Evolutionary conservation across 108 stramenopile species (phyloP).

Genomic region (Aurantiochytrium sp.): DNA sequence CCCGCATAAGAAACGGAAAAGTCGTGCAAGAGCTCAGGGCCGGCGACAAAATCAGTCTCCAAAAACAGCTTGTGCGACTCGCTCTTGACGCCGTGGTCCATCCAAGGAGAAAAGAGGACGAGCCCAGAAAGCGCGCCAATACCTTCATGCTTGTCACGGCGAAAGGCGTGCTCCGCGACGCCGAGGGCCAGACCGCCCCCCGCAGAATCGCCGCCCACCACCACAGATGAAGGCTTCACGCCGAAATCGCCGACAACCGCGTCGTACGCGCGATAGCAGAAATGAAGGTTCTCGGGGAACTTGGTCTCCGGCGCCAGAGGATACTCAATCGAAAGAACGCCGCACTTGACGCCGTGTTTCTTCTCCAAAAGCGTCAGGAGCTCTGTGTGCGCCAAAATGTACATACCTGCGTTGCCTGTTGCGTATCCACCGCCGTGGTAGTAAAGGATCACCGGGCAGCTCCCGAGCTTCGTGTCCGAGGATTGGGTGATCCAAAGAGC

Average conservation of each 20-base stretch:
- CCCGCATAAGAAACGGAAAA: background rate
- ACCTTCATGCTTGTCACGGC: background rate
- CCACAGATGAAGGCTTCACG: background rate
- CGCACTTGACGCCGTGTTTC: background rate
- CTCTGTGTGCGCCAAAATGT: background rate
- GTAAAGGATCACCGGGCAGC: background rate
- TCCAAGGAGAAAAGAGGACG: background rate
- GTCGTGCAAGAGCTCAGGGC: background rate
- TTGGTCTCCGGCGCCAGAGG: conserved; percentile 9
- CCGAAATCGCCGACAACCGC: background rate
- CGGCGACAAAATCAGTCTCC: background rate
- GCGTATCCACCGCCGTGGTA: background rate
- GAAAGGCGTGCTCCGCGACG: background rate
- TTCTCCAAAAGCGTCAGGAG: background rate
- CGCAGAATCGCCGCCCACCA: background rate
- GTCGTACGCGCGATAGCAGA: background rate
- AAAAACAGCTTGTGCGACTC: background rate
- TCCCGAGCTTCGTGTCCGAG: background rate
- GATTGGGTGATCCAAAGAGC: background rate
- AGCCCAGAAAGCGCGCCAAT: background rate
- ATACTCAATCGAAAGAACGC: background rate
- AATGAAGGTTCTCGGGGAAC: background rate
- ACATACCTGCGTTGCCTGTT: background rate
- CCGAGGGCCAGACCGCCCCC: background rate
- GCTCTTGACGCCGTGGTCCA: background rate